Conservation (phyloP, 2,329 filamentous ascomycete species). For the Colletotrichum noveboracense region DNA sequence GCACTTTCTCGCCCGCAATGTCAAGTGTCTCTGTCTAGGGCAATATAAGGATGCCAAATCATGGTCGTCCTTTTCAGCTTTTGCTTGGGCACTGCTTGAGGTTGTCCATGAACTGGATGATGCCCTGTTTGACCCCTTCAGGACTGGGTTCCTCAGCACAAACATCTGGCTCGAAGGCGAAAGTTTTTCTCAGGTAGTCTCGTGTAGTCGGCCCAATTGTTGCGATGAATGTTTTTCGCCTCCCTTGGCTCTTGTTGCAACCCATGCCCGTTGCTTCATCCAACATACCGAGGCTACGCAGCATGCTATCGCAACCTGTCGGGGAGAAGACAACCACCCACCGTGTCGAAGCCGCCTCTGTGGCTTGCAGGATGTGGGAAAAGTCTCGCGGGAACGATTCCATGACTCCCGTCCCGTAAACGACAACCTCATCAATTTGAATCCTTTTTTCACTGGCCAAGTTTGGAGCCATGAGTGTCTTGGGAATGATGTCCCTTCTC, state of each 20-base stretch:
- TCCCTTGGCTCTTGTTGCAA: slow-evolving; percentile 24
- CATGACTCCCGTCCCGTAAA: slow-evolving; percentile 89
- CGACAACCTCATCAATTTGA: slow-evolving; percentile 76
- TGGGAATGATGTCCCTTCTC: slow-evolving; percentile 87
- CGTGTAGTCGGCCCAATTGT: slow-evolving; percentile 95
- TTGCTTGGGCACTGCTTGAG: neutral
- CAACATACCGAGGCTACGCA: slow-evolving; percentile 57
- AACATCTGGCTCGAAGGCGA: slow-evolving; percentile 75
- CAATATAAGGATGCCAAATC: neutral
- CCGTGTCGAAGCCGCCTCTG: slow-evolving; percentile 45
- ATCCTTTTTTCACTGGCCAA: slow-evolving; percentile 60
- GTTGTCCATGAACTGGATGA: slow-evolving; percentile 50
- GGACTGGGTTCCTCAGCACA: slow-evolving; percentile 84
- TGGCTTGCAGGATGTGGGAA: slow-evolving; percentile 49
- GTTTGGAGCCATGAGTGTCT: slow-evolving; percentile 67
- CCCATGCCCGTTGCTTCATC: slow-evolving; percentile 50
- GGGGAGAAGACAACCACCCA: slow-evolving; percentile 82
- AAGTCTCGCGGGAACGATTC: slow-evolving; percentile 77
- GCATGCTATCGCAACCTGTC: slow-evolving; percentile 66
- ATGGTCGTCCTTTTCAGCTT: neutral
- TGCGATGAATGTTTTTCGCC: slow-evolving; percentile 67
- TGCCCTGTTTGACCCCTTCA: slow-evolving; percentile 75
- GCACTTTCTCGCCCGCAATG: neutral
- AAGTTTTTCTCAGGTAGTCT: slow-evolving; percentile 70
- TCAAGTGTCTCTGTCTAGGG: neutral